Conservation (phyloP, 192 early-diverging fungal genomes). For the Mortierella antarctica region DNA sequence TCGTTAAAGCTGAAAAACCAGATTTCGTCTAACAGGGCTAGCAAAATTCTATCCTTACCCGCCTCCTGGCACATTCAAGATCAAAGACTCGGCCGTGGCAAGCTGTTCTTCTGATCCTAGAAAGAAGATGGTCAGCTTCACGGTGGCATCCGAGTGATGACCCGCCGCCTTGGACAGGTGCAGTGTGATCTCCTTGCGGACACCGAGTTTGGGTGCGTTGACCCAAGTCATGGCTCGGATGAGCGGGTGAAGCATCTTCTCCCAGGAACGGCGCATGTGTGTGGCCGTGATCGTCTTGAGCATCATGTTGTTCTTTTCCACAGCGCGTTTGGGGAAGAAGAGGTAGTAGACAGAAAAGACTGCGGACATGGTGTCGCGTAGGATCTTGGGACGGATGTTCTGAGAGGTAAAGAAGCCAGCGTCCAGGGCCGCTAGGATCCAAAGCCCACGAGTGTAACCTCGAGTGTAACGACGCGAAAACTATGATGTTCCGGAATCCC, state of each 20-base stretch:
- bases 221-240: conserved; percentile 62
- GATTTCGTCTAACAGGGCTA: no score
- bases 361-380: conserved; percentile 81
- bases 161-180: conserved; percentile 36
- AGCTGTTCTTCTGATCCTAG: conserved; percentile 56
- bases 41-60: conserved; percentile 55
- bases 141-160: conserved; percentile 31
- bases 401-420: conserved; percentile 95
- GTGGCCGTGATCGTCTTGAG: conserved; percentile 82
- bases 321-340: conserved; percentile 83
- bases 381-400: conserved; percentile 74
- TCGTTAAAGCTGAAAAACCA: not conserved
- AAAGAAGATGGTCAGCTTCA: conserved; percentile 67
- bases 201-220: conserved; percentile 52
- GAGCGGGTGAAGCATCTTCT: conserved; percentile 82
- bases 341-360: conserved; percentile 87
- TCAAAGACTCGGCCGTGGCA: conserved; percentile 50
- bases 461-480: conserved; percentile 78
- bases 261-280: conserved; percentile 92
- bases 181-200: conserved; percentile 41
- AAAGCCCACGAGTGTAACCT: conserved; percentile 91
- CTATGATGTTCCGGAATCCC: not conserved
- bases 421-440: conserved; percentile 91
- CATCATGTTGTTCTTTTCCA: conserved; percentile 85
- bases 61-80: conserved; percentile 82